phyloP scores from a whole-genome alignment of 2,329 filamentous ascomycete genomes.

The Cytospora chrysosperma region DNA sequence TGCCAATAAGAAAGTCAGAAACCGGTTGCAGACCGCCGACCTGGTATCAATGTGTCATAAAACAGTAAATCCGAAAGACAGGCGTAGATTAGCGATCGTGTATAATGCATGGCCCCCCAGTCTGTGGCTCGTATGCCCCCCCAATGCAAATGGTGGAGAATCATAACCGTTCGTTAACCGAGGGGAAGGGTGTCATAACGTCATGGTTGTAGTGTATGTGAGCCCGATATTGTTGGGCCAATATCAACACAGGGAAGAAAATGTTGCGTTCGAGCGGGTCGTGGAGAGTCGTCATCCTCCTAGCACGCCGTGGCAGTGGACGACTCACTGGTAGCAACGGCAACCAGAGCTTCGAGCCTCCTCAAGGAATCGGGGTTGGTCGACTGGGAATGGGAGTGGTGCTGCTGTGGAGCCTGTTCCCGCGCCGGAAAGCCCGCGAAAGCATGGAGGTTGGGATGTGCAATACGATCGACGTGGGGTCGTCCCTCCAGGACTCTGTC shows the following conservation, averaged over 20 bases:
- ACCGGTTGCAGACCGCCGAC: constrained; percentile 21
- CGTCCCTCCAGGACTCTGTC: constrained; percentile 40
- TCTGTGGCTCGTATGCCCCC: constrained; percentile 8
- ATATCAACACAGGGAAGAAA: constrained; percentile 7
- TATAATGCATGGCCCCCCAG: constrained; percentile 6
- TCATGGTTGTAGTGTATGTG: constrained; percentile 12
- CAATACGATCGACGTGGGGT: constrained; percentile 53
- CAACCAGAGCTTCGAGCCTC: constrained; percentile 62
- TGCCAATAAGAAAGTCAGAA: neutral
- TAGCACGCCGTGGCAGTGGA: constrained; percentile 30
- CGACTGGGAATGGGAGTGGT: constrained; percentile 32
- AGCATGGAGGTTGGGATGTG: constrained; percentile 55
- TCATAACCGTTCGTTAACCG: constrained; percentile 11
- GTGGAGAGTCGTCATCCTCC: neutral
- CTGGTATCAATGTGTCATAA: constrained; percentile 23
- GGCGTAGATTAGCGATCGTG: constrained; percentile 11
- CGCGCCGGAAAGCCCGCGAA: constrained; percentile 52
- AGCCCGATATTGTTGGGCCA: neutral
- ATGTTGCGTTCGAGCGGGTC: neutral
- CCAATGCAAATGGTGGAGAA: constrained; percentile 6
- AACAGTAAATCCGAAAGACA: constrained; percentile 7
- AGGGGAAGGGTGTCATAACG: constrained; percentile 17
- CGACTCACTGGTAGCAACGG: constrained; percentile 60
- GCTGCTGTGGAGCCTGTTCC: constrained; percentile 32
- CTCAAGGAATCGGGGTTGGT: constrained; percentile 48